A percentile compares a stretch with the other conserved stretches of the same genome.
Evolutionary conservation across 2,329 filamentous ascomycete genomes (phyloP).

Genomic region (Arachnomyces sp.): DNA sequence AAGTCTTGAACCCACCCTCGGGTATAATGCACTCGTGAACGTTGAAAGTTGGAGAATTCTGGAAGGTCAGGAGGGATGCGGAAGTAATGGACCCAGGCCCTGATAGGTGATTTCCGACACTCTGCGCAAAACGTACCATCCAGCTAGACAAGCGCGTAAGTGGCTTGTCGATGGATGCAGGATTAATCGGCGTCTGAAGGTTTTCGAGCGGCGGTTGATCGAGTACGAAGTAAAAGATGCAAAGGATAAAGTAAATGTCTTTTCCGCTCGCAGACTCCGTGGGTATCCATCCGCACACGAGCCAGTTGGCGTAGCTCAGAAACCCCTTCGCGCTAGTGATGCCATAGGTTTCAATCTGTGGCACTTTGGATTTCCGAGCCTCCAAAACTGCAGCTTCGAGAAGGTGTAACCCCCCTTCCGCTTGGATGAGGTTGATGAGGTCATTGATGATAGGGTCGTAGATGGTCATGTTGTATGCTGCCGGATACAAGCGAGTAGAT

Average conservation of each 20-base stretch:
- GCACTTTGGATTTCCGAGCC: too few species aligned
- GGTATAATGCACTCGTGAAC: slow-evolving; percentile 27
- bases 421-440: too few species aligned
- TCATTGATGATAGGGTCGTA: too few species aligned
- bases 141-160: slow-evolving; percentile 31
- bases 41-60: slow-evolving; percentile 23
- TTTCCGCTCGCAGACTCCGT: slow-evolving; percentile 27
- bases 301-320: slow-evolving; percentile 9
- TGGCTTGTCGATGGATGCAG: slow-evolving; percentile 19
- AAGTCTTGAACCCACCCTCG: slow-evolving; percentile 26
- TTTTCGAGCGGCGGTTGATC: slow-evolving; percentile 24
- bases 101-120: slow-evolving; percentile 31
- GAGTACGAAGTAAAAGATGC: slow-evolving; percentile 37
- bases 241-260: slow-evolving; percentile 31
- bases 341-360: slow-evolving; percentile 4
- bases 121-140: slow-evolving; percentile 32
- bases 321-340: slow-evolving; percentile 9
- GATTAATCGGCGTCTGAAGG: slow-evolving; percentile 23
- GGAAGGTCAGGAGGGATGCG: slow-evolving; percentile 25
- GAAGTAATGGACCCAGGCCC: slow-evolving; percentile 25
- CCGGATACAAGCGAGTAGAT: too few species aligned
- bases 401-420: too few species aligned
- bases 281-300: slow-evolving; percentile 28
- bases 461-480: too few species aligned
- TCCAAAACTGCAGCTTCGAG: too few species aligned